phyloP scores from a whole-genome alignment of 345 rosid species.

The Salix koriyanagi region DNA sequence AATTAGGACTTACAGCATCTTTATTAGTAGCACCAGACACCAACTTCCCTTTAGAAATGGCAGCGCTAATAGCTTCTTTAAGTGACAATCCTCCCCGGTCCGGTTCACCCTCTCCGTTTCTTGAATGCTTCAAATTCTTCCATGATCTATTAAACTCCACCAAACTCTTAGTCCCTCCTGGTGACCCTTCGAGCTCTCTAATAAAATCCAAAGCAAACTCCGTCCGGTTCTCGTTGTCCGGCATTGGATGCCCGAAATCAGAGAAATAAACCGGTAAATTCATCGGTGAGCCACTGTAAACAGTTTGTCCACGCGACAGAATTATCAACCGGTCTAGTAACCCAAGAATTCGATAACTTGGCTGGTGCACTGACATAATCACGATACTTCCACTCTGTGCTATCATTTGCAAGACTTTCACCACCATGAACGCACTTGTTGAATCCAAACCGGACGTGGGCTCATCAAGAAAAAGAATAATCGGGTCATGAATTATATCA shows the following conservation, averaged over 20 bases:
- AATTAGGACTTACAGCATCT: slow-evolving; percentile 20
- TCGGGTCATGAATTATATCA: slow-evolving; percentile 89
- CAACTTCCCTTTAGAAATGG: slow-evolving; percentile 81
- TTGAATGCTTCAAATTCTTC: slow-evolving; percentile 56
- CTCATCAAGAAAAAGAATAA: slow-evolving; percentile 79
- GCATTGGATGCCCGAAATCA: slow-evolving; percentile 87
- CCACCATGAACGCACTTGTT: slow-evolving; percentile 92
- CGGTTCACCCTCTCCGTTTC: slow-evolving; percentile 17
- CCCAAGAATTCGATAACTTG: slow-evolving; percentile 79
- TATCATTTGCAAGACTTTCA: slow-evolving; percentile 83
- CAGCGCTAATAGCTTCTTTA: slow-evolving; percentile 88
- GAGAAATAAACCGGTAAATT: slow-evolving; percentile 55
- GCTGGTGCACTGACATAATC: slow-evolving; percentile 91
- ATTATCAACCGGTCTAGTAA: slow-evolving; percentile 73
- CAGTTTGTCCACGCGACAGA: slow-evolving; percentile 87
- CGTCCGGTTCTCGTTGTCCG: slow-evolving; percentile 78
- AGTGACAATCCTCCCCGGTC: slow-evolving; percentile 48
- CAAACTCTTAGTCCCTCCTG: slow-evolving; percentile 69
- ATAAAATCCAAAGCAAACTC: slow-evolving; percentile 83
- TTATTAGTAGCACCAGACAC: slow-evolving; percentile 61
- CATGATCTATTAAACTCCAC: slow-evolving; percentile 78
- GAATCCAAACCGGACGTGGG: slow-evolving; percentile 96
- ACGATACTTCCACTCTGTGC: slow-evolving; percentile 95
- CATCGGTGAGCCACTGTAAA: slow-evolving; percentile 76
- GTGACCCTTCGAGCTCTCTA: slow-evolving; percentile 81